Base-by-base conservation (phyloP, 176 grass and related monocot species). In the Canna indica region DNA sequence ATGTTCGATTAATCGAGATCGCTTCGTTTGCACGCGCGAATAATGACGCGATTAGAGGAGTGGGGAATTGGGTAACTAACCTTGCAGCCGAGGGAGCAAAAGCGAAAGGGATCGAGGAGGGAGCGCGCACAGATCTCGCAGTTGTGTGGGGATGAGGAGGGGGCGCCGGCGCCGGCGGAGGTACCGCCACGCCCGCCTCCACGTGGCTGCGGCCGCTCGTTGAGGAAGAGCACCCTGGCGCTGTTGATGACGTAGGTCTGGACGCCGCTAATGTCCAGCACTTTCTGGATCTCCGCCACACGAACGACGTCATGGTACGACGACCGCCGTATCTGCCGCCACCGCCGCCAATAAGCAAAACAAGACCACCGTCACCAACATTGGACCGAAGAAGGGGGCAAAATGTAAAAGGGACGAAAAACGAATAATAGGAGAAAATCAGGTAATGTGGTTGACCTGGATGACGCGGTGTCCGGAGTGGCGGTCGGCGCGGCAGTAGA, bases 181-280 rank as follows among this genome's bases (percentile, higher is more conserved):
- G 34, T 34, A 18, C 82, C 10, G 79, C 80, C 16, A 14, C 64
- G 27, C 3, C 82, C 85, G 59, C 73, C 76, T 48, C 84, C 84
- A 15, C 89, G 85, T 22, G 85, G 85, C 82, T 91, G 89, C 0
- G 89, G 89, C 0, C 89, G 82, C 79, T 91, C 85, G 80, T 88
- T 91, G 74, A 91, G 89, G 80, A 91, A 91, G 56, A 91, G 82
- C 15, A 91, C 89, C 69, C 85, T 52, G 58, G 89, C 85, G 85
- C 89, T 88, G 89, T 91, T 91, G 82, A 91, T 91, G 76, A 91
- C 85, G 80, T 91, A 91, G 28, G 89, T 91, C 89, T 91, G 89
- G 4, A 91, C 89, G 70, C 89, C 89, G 82, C 82, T 58, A 77
- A 70, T 88, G 77, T 91, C 88, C 18, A 91, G 78, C 16, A 73